Conservation (phyloP, 2,329 filamentous ascomycete species). For the Claviceps humidiphila region DNA sequence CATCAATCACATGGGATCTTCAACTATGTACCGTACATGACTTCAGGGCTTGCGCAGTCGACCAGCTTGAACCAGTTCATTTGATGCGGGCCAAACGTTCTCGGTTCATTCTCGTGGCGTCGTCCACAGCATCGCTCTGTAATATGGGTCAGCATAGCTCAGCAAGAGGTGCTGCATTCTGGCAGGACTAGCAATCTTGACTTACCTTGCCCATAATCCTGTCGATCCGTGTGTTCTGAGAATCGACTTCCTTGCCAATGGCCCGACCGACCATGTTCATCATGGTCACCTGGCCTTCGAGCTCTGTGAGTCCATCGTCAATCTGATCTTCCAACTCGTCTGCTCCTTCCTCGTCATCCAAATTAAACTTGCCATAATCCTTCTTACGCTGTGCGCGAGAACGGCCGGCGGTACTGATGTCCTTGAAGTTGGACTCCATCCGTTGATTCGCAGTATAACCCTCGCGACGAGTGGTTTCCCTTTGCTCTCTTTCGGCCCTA, state of each 20-base stretch:
- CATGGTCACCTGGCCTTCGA: conserved; percentile 55
- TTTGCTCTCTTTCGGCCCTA: conserved; percentile 49
- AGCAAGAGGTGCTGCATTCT: not conserved
- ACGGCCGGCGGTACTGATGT: conserved; percentile 19
- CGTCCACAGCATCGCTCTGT: conserved; percentile 71
- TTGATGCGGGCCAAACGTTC: conserved; percentile 53
- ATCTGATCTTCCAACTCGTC: conserved; percentile 38
- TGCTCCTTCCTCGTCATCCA: conserved; percentile 49
- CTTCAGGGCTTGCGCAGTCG: not conserved
- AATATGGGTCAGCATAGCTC: conserved; percentile 15
- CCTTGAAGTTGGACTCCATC: conserved; percentile 37
- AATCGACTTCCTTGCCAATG: conserved; percentile 61
- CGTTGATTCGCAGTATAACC: conserved; percentile 38
- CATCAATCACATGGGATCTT: not conserved
- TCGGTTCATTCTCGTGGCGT: conserved; percentile 67
- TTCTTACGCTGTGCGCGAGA: conserved; percentile 23
- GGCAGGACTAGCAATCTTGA: not conserved
- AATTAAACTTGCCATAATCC: conserved; percentile 52
- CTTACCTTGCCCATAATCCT: conserved; percentile 65
- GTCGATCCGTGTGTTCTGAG: conserved; percentile 63
- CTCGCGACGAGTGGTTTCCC: conserved; percentile 45
- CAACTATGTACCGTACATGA: not conserved
- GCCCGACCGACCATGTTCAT: conserved; percentile 62
- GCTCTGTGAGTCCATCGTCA: conserved; percentile 47
- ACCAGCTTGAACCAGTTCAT: conserved; percentile 10